Conservation (phyloP, 2,329 filamentous ascomycete genomes). For the Botrytis porri region DNA sequence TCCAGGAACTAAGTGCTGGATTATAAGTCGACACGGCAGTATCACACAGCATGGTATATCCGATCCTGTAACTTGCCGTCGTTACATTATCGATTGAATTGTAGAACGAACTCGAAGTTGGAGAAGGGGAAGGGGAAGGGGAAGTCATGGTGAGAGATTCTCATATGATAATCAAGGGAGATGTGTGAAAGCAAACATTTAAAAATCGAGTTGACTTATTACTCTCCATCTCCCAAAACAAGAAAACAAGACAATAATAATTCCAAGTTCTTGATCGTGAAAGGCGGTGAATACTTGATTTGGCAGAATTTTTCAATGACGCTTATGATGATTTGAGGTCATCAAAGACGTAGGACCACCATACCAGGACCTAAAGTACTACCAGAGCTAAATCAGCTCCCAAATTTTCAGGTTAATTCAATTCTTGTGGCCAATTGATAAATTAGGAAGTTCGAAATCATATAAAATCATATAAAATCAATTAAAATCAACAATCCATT, state of each 20-base stretch:
- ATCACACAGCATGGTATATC: constrained; percentile 16
- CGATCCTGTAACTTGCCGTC: not conserved
- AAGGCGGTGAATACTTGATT: not conserved
- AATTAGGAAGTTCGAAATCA: not conserved
- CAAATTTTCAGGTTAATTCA: not conserved
- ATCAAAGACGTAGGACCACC: not conserved
- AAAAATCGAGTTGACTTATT: not conserved
- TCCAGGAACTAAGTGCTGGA: constrained; percentile 9
- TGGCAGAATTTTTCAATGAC: constrained; percentile 10
- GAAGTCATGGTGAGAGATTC: not conserved
- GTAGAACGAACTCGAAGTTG: not conserved
- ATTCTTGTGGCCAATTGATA: not conserved
- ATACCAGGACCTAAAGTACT: not conserved
- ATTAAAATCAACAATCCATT: not conserved
- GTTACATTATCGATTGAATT: not conserved
- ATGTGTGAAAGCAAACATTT: not conserved
- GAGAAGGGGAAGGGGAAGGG: not conserved
- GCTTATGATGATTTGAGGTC: not conserved
- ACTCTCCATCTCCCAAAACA: constrained; percentile 7
- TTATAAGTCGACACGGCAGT: constrained; percentile 13
- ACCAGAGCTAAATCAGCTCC: constrained; percentile 4
- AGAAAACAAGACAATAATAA: not conserved
- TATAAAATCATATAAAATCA: not conserved
- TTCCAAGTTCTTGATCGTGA: not conserved
- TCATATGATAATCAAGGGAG: not conserved